A percentile compares a stretch with the other conserved stretches of the same genome.
Conservation (phyloP, 257 asterid species). For the Agastache rugosa region DNA sequence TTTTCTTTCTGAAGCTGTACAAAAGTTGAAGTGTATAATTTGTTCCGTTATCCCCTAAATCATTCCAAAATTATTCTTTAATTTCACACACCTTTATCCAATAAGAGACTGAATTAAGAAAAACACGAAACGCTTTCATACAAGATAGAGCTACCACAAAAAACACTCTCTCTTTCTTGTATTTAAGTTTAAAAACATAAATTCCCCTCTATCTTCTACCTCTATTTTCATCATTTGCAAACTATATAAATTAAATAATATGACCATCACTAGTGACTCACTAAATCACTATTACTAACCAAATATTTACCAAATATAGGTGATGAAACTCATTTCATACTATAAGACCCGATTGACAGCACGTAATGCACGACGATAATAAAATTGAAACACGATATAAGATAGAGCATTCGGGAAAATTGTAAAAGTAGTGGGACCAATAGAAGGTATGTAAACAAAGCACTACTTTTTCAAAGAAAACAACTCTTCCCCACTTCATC, state of each 20-base stretch:
- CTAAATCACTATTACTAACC: not conserved
- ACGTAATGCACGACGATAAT: not conserved
- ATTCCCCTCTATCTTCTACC: too few relatives aligned
- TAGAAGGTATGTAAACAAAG: constrained; percentile 20
- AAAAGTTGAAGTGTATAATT: not conserved
- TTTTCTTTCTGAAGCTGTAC: not conserved
- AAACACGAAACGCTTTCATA: not conserved
- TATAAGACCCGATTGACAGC: not conserved
- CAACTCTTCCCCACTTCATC: constrained; percentile 27
- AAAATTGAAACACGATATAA: not conserved
- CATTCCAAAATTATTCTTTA: not conserved
- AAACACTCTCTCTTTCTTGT: not conserved
- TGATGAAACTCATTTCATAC: not conserved
- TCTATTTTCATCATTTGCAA: too few relatives aligned
- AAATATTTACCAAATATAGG: not conserved
- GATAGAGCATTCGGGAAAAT: too few relatives aligned
- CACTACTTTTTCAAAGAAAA: constrained; percentile 30
- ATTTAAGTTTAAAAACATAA: too few relatives aligned
- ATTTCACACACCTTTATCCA: constrained; percentile 7
- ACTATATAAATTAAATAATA: not conserved
- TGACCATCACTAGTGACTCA: not conserved
- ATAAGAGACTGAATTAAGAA: not conserved
- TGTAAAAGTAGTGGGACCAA: not conserved
- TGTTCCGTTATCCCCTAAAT: not conserved
- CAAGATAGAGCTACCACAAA: not conserved